Percentiles rank a stretch among this genome's conserved stretches.
phyloP scores from a whole-genome alignment of 2,329 filamentous ascomycete genomes.

The Tolypocladium album region DNA sequence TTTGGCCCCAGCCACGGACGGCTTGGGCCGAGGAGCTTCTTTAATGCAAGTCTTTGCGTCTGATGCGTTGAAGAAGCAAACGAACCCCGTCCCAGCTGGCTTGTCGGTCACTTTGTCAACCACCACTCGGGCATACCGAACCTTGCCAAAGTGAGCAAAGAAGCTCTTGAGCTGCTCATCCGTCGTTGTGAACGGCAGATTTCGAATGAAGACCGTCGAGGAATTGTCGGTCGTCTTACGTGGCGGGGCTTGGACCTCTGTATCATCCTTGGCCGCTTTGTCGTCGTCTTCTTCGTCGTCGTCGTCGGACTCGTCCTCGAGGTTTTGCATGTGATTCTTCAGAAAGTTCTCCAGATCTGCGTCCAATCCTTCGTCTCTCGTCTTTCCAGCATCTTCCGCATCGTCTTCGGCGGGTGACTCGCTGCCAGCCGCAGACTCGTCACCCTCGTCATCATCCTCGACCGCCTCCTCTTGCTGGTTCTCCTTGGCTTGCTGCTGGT shows the following conservation, averaged over 20 bases:
- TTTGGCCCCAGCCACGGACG: constrained; percentile 40
- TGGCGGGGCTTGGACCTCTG: constrained; percentile 24
- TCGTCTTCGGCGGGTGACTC: constrained; percentile 17
- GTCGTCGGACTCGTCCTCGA: constrained; percentile 49
- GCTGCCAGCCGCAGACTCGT: constrained; percentile 16
- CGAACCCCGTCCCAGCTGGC: constrained; percentile 86
- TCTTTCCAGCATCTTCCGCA: constrained; percentile 20
- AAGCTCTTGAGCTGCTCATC: constrained; percentile 77
- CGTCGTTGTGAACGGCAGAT: constrained; percentile 79
- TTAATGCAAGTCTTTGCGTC: constrained; percentile 71
- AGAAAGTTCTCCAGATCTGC: constrained; percentile 44
- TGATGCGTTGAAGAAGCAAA: constrained; percentile 73
- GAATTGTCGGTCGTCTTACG: constrained; percentile 48
- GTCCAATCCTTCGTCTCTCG: constrained; percentile 29
- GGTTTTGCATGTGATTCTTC: constrained; percentile 45
- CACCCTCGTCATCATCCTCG: constrained; percentile 21
- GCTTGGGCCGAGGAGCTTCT: constrained; percentile 53
- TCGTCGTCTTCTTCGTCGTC: constrained; percentile 34
- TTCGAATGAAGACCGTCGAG: constrained; percentile 82
- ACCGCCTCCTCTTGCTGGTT: constrained; percentile 22
- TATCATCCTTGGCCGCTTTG: constrained; percentile 29
- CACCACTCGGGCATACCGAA: constrained; percentile 86
- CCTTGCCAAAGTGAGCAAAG: constrained; percentile 77
- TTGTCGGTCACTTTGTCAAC: constrained; percentile 77
- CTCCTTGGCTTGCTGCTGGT: constrained; percentile 43